phyloP scores from a whole-genome alignment of 75 land plant genomes.

The Adiantum capillusveneris region DNA sequence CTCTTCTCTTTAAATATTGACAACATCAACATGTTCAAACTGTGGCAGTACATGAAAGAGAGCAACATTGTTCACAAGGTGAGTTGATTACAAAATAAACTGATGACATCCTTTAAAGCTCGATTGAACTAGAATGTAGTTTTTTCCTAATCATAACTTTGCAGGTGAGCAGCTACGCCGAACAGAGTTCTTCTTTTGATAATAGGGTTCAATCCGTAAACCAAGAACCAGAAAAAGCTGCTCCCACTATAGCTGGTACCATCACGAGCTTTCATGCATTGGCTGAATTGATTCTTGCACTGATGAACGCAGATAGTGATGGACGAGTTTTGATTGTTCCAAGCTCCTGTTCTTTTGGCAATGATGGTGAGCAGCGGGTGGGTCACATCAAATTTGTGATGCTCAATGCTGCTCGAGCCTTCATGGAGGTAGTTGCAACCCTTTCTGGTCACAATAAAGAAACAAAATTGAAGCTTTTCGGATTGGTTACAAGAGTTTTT shows the following conservation, averaged over 20 bases:
- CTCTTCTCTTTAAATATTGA: conserved; percentile 83
- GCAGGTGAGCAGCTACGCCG: conserved; percentile 86
- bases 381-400: conserved; percentile 83
- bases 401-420: conserved; percentile 85
- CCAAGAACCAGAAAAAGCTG: conserved; percentile 2
- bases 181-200: conserved; percentile 22
- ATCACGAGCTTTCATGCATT: conserved; percentile 65
- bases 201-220: conserved; percentile 8
- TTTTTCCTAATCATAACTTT: neutral
- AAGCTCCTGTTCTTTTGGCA: conserved; percentile 16
- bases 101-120: no score
- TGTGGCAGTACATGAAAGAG: conserved; percentile 68
- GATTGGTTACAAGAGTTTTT: no score
- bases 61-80: conserved; percentile 96
- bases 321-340: conserved; percentile 59
- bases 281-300: conserved; percentile 54
- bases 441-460: no score
- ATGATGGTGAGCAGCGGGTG: conserved; percentile 25
- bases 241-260: conserved; percentile 27
- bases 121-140: no score
- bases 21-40: conserved; percentile 89
- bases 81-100: neutral
- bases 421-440: conserved; percentile 51
- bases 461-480: no score
- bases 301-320: conserved; percentile 71